Base-by-base conservation (phyloP, 306 rosid species). In the Vigna reflexopilosa region DNA sequence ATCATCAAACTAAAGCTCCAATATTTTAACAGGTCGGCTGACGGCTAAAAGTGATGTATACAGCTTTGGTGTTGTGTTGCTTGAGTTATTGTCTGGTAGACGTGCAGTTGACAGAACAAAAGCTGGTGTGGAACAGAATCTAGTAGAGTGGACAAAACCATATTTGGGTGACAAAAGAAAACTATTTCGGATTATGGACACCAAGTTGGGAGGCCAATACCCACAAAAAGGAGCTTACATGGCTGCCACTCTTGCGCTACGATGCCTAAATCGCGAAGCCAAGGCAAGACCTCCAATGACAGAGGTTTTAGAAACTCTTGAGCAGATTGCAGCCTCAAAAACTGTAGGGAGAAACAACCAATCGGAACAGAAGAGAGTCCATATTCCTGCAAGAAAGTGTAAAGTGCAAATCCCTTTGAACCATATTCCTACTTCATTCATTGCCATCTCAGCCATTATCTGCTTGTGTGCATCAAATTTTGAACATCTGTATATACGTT, bases 31-130 rank as follows among this genome's bases (percentile, higher is more conserved):
- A 93, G 98, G 98, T 77, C 90, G 97, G 36, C 48, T 93, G 73
- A 93, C 98, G 0, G 86, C 95, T 11, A 93, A 93, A 61, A 93
- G 98, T 49, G 97, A 93, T 44, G 97, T 93, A 7, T 93, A 93
- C 67, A 93, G 97, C 70, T 93, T 93, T 73, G 98, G 97, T 38
- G 97, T 93, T 55, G 98, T 93, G 73, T 77, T 93, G 72, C 86
- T 93, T 50, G 98, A 93, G 71, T 87, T 93, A 17, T 85, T 93
- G 72, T 89, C 98, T 0, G 98, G 98, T 48, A 77, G 91, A 58
- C 90, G 89, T 55, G 98, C 98, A 6, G 93, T 92, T 24, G 97
- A 92, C 84, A 87, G 74, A 81, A 49, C 91, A n/a, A 92, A 83
- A 80, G 87, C 80, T 22, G 96, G 89, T n/a, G 19, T 82, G 17